Base-by-base conservation (phyloP, 208 protist genomes). In the Wallacemonas sp. region DNA sequence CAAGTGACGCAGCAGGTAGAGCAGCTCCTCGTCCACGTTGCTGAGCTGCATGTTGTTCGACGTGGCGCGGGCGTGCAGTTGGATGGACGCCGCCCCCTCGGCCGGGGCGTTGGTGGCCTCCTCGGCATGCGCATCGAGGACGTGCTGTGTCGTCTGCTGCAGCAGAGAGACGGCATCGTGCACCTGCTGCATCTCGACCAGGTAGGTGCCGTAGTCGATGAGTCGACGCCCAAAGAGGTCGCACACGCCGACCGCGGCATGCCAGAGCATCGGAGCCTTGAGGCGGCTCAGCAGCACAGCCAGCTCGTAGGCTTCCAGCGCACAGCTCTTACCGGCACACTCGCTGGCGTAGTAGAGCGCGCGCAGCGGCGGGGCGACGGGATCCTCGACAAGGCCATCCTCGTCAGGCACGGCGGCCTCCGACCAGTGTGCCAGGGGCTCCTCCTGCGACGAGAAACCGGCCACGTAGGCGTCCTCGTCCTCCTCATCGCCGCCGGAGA, bases 121-220 rank as follows among this genome's bases (percentile, higher is more conserved):
- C 8, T 79, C 74, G 8, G 77, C 79, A 28, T 79, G 69, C 55
- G 84, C 76, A 10, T 78, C 77, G 48, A 87, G 52, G 20, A 61
- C 66, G 25, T 65, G 67, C 8, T 59, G 52, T 14, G n/a, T 39
- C 7, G 52, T 87, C 41, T 81, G 75, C 12, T 29, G 26, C 41
- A 85, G 79, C 25, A 93, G 68, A 11, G 86, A 78, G 23, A 96
- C 91, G 44, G 87, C 86, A 63, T 91, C 89, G 46, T 91, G 86
- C 18, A 96, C 62, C 10, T 80, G 91, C 8, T 79, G 80, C 86
- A 94, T 91, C 48, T 88, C 86, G 3, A 91, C 72, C 8, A 94
- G 52, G 67, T 96, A 96, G 11, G 76, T 84, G 28, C 76, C 77
- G 73, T 94, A 96, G 69, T 93, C 87, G 46, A 96, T 86, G 14